phyloP scores from a whole-genome alignment of 192 early-diverging fungal genomes.

The Polychytrium aggregatum region DNA sequence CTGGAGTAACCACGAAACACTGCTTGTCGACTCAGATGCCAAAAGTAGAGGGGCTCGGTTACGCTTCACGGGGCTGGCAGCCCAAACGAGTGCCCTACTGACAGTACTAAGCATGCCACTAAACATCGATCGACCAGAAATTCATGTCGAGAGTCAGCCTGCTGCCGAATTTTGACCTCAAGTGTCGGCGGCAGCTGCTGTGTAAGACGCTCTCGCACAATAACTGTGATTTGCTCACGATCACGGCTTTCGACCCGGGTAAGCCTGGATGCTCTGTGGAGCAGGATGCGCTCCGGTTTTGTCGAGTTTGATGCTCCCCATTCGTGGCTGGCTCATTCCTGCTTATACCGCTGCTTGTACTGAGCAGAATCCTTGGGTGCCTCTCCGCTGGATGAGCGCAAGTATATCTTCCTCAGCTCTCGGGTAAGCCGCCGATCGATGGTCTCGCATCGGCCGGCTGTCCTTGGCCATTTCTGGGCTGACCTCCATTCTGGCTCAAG shows the following conservation, averaged over 20 bases:
- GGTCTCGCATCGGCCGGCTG: not conserved
- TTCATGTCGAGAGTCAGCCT: too few relatives aligned
- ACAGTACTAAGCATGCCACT: too few relatives aligned
- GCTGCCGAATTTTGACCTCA: slow-evolving; percentile 2
- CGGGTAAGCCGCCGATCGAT: slow-evolving; percentile 10
- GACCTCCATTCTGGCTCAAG: not conserved
- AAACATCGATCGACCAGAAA: too few relatives aligned
- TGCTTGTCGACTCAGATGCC: too few relatives aligned
- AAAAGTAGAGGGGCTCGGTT: too few relatives aligned
- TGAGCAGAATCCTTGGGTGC: not conserved
- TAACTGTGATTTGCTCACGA: slow-evolving; percentile 30
- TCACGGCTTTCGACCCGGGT: slow-evolving; percentile 34
- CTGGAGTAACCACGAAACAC: too few relatives aligned
- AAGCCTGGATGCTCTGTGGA: not conserved
- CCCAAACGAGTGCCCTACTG: too few relatives aligned
- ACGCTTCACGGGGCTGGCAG: too few relatives aligned
- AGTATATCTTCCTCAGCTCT: slow-evolving; percentile 32
- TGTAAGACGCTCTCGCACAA: slow-evolving; percentile 30
- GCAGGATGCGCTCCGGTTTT: too few relatives aligned
- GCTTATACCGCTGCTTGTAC: too few relatives aligned
- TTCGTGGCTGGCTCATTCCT: too few relatives aligned
- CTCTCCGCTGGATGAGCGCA: slow-evolving; percentile 18
- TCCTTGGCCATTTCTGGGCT: not conserved
- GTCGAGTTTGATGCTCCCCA: too few relatives aligned
- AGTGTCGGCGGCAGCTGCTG: slow-evolving; percentile 10